Evolutionary conservation across 176 grass and related monocot genomes (phyloP).

Genomic region (Phoenix dactylifera): DNA sequence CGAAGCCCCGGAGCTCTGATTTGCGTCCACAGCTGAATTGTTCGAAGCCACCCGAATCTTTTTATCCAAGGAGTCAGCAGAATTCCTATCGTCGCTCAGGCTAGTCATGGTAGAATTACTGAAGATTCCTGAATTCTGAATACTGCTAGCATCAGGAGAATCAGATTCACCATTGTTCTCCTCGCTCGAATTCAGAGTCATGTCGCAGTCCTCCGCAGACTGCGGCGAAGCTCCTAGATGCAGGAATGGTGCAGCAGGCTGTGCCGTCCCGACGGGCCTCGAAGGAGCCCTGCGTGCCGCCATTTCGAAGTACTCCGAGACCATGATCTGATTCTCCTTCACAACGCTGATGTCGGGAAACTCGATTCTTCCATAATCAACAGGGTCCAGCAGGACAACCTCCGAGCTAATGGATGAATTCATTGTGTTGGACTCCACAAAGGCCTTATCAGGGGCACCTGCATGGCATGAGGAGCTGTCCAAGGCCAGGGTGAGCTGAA

Average conservation of each 20-base stretch:
- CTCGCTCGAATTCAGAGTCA: constrained; percentile 12
- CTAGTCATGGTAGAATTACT: constrained; percentile 31
- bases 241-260: constrained; percentile 39
- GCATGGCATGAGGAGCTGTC: not conserved
- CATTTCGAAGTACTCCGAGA: constrained; percentile 53
- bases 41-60: constrained; percentile 12
- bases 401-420: constrained; percentile 61
- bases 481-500: constrained; percentile 53
- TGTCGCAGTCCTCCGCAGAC: constrained; percentile 32
- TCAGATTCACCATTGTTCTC: constrained; percentile 3
- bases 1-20: constrained; percentile 17
- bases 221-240: constrained; percentile 17
- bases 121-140: constrained; percentile 31
- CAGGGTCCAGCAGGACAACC: constrained; percentile 51
- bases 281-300: not conserved
- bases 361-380: constrained; percentile 44
- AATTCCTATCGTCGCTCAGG: constrained; percentile 28
- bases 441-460: not conserved
- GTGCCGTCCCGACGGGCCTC: no score
- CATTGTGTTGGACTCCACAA: not conserved
- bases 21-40: constrained; percentile 10
- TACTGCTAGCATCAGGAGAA: constrained; percentile 32
- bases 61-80: constrained; percentile 10
- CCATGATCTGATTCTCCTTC: constrained; percentile 74
- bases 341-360: constrained; percentile 51